Evolutionary conservation across 441 rosid genomes (phyloP), one percentile per base, ranked within the genome.

Genomic region (Macaranga tanarius): DNA sequence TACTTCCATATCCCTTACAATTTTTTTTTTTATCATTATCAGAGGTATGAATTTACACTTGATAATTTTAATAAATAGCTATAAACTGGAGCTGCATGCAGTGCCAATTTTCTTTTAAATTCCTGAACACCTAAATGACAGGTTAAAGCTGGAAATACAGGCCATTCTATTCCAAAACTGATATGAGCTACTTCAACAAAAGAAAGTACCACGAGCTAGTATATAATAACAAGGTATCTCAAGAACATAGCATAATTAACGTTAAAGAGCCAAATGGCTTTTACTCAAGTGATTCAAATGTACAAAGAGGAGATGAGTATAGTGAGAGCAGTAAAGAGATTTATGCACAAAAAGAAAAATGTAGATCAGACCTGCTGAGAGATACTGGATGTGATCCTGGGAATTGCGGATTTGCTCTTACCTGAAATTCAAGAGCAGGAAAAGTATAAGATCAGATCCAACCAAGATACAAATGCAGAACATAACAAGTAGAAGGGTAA

Each of bases 341-440:
- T 5, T 19, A 7, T 52, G 57, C 2, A 40, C 51, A 44, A 67
- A 40, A 50, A 72, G 72, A 68, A 70, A 70, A 61, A 63, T 45
- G 61, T 44, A 70, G 44, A 75, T 16, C 47, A 65, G 45, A 96
- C 99, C 99, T 92, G 93, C 85, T 88, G 73, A 96, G 92, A 70
- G 99, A 96, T 72, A 96, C 99, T 47, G 99, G 99, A 72, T 96
- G 99, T 31, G 99, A 96, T 58, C 99, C 99, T 7, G 99, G 99
- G 79, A 96, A 96, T 20, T 87, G 97, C 26, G 83, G 62, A 79
- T 86, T 83, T 82, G 92, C 93, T 82, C 97, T 83, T 80, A 81
- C 90, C 98, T 96, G 86, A 68, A 76, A 80, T 75, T 71, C 61
- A 78, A 74, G 70, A 75, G 12, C 6, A 74, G 73, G 76, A 61